Evolutionary conservation across 2,329 filamentous ascomycete species (phyloP), one percentile per base, ranked within the genome.

Genomic region (Colletotrichum nymphaeae): DNA sequence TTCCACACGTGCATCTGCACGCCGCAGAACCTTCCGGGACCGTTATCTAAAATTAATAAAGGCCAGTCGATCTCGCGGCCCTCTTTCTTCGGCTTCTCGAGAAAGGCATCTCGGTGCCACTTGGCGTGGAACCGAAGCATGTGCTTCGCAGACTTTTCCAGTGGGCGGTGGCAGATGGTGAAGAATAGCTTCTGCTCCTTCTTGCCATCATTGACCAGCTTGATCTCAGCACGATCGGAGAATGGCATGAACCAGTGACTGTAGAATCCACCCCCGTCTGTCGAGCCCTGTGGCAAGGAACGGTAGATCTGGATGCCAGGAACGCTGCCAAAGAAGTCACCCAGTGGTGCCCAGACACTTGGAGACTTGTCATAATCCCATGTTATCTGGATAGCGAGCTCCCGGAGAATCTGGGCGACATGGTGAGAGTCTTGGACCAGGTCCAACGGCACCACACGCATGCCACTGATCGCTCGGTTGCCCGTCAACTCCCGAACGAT

Each of bases 1-100:
- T 73, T 73, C 70, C 70, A 73, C 8, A 73, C 60, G 35, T 73
- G 70, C 70, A 73, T 70, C 46, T 73, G 70, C 2, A 73, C 70
- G 12, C 70, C 70, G 28, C 67, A 70, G 67, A 73, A 73, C 5
- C 70, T 67, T 1, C 70, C 70, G 0, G 70, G 70, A 7, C 70
- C 70, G 11, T 72, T 55, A 19, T 60, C 46, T 11, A 70, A 19
- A 14, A 73, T 70, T 19, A 73, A 28, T 1, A 73, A 16, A 12
- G 70, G 70, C 70, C 70, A 73, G 55, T 73, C 70, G 4, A 73
- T 73, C 4, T 52, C 70, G 22, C 70, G 60, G 7, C 70, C 70
- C 26, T 73, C 58, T 24, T 46, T 55, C 24, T 52, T 52, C 7
- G 70, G 70, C 35, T 62, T 63, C 56, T 73, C 70, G 28, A 73